Evolutionary conservation across 176 grass and related monocot genomes (phyloP), one percentile per base, ranked within the genome.

Genomic region (Canna indica): DNA sequence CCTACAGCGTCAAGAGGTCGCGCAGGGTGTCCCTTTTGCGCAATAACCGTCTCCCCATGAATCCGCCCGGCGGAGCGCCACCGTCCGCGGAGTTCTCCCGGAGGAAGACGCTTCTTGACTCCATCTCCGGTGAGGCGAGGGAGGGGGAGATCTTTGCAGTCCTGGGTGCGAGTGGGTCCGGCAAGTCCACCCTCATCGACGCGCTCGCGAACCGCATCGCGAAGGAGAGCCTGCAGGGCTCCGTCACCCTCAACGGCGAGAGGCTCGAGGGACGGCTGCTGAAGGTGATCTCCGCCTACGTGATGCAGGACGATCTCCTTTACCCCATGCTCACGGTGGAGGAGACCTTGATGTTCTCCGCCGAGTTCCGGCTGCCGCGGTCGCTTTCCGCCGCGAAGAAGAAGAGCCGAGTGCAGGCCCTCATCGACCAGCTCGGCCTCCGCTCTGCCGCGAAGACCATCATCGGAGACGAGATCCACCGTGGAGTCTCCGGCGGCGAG

Each of bases 121-220:
- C 76, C 39, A 83, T 97, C 78, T 92, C 88, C 48, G 93, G 93
- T 0, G 88, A 92, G 84, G 93, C 93, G 0, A 76, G 86, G 68
- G 93, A 97, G 66, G 88, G 93, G 28, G 93, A 97, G 88, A 97
- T 97, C 80, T 81, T 97, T 74, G 93, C 93, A 8, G 93, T 97
- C 42, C 93, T 97, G 7, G 88, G 93, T 16, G 93, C 93, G 12
- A 97, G 93, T 24, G 88, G 93, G 44, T 97, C 93, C 53, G 93
- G 93, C 24, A 97, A 96, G 79, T 92, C 88, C 71, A 97, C 88
- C 35, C 93, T 97, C 63, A 97, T 97, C 71, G 93, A 97, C 68
- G 93, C 93, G 67, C 82, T 97, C 11, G 86, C 93, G 39, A 90
- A 97, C 75, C 93, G 86, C 42, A 97, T 97, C 50, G 80, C 68